Conservation (phyloP, 176 grass and related monocot genomes). For the Aegilops longissima region DNA sequence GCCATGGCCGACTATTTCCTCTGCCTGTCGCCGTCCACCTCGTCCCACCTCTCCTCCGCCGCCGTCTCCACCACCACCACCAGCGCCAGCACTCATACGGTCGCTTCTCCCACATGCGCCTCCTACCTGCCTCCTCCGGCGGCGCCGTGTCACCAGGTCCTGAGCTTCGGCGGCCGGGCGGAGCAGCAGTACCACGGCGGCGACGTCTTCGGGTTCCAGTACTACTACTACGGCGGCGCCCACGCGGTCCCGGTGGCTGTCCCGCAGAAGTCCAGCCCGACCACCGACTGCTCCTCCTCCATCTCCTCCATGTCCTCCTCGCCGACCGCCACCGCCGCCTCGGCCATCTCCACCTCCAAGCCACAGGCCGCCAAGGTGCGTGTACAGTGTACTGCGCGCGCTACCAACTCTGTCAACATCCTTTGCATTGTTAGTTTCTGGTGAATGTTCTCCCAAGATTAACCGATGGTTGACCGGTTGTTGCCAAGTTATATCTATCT, state of each 20-base stretch:
- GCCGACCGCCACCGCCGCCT: conserved; percentile 27
- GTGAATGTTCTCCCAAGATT: background rate
- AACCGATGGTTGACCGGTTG: background rate
- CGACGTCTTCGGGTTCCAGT: conserved; percentile 30
- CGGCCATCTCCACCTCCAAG: conserved; percentile 30
- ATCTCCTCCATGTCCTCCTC: conserved; percentile 59
- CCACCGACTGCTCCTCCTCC: conserved; percentile 49
- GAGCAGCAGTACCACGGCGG: conserved; percentile 19
- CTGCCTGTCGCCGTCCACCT: conserved; percentile 41
- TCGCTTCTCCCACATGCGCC: conserved; percentile 14
- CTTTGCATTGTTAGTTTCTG: background rate
- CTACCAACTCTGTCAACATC: no score
- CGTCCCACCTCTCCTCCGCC: conserved; percentile 33
- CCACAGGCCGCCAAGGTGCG: conserved; percentile 39
- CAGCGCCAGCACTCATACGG: background rate
- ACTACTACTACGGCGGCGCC: conserved; percentile 12
- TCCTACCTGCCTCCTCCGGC: conserved; percentile 24
- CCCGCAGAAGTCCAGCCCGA: conserved; percentile 48
- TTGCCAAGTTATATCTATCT: background rate
- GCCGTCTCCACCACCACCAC: background rate
- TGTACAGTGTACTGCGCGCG: no score
- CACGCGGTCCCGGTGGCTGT: background rate
- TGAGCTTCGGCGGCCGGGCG: conserved; percentile 37
- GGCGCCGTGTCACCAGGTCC: conserved; percentile 23
- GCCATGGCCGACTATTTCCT: conserved; percentile 31